A percentile compares a stretch with the other conserved stretches of the same genome.
Evolutionary conservation across 2,329 filamentous ascomycete genomes (phyloP).

Genomic region (Aspergillus amoenus): DNA sequence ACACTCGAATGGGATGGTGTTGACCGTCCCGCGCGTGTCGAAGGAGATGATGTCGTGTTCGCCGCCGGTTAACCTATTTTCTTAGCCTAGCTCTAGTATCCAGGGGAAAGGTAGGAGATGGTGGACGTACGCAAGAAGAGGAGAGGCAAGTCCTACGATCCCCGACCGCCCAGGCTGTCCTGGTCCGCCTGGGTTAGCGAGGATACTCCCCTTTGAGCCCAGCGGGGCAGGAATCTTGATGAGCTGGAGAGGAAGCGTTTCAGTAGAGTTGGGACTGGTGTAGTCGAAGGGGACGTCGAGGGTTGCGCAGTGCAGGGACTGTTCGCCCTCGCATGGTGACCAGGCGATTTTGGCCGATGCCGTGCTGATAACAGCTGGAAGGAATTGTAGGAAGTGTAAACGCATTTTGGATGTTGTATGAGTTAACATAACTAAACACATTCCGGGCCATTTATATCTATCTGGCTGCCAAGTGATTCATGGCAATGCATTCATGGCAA

Average conservation of each 20-base stretch:
- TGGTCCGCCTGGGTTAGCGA: constrained; percentile 10
- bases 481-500: no score
- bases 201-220: constrained; percentile 2
- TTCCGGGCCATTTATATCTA: no score
- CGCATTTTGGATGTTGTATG: no score
- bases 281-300: constrained; percentile 15
- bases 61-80: constrained; percentile 8
- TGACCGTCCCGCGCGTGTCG: constrained; percentile 10
- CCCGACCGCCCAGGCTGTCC: neutral
- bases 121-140: constrained; percentile 4
- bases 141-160: neutral
- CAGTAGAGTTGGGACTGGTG: neutral
- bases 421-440: no score
- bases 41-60: constrained; percentile 9
- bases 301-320: constrained; percentile 3
- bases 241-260: constrained; percentile 8
- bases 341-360: no score
- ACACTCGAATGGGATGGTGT: constrained; percentile 9
- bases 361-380: no score
- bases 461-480: no score
- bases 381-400: no score
- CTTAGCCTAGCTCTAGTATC: no score
- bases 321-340: no score
- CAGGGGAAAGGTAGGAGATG: no score
- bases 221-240: constrained; percentile 9